These are phyloP conservation scores for Lycium barbarum DNA, from an alignment of 257 asterid genomes.

Conservation along the genomic window DNA sequence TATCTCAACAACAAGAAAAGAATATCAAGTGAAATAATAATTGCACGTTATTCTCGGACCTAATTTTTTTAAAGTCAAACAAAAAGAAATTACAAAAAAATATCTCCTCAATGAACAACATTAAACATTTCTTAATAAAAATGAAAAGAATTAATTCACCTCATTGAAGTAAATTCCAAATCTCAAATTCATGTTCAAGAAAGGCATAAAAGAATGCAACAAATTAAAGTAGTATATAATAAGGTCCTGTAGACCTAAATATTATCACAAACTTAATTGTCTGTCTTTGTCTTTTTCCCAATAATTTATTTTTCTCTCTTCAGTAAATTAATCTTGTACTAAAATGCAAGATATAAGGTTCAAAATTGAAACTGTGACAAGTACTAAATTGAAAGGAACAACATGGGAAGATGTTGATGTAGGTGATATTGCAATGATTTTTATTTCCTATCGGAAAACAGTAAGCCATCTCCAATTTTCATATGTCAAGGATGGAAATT, in stretches of 20 bases:
- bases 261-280: background rate
- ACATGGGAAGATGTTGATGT: slow-evolving; percentile 28
- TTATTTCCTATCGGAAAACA: background rate
- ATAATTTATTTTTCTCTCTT: background rate
- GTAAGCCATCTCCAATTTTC: slow-evolving; percentile 26
- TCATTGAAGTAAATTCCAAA: slow-evolving; percentile 19
- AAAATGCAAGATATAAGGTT: background rate
- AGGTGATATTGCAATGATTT: slow-evolving; percentile 20
- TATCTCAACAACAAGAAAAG: no score
- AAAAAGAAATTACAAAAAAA: background rate
- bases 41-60: no score
- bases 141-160: background rate
- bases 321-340: background rate
- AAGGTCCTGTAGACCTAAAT: background rate
- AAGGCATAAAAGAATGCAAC: background rate
- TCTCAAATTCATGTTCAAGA: slow-evolving; percentile 16
- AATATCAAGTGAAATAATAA: no score
- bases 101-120: background rate
- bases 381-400: background rate
- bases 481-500: background rate
- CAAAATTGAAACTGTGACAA: slow-evolving; percentile 2
- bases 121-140: background rate
- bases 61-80: no score
- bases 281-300: background rate
- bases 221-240: background rate